Conservation (phyloP, 306 rosid species). For the Psophocarpus tetragonolobus region DNA sequence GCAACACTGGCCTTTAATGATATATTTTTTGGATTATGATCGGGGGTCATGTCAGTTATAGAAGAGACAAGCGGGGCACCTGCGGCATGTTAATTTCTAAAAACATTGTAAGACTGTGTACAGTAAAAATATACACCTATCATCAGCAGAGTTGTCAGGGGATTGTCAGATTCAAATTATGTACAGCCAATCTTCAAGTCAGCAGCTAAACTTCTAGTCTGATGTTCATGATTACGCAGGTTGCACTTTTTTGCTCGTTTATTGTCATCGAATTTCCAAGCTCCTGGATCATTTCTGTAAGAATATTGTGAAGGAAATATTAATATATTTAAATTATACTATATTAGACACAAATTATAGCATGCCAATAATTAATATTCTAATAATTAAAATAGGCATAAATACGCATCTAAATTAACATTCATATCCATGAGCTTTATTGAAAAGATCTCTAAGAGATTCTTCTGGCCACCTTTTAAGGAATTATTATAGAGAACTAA, state of each 20-base stretch:
- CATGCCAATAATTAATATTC: no score
- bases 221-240: not conserved
- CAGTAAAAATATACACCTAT: conserved; percentile 35
- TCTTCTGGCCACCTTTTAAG: no score
- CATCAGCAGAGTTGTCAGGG: conserved; percentile 36
- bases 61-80: conserved; percentile 38
- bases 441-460: no score
- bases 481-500: no score
- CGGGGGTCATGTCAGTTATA: conserved; percentile 36
- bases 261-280: conserved; percentile 63
- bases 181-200: conserved; percentile 40
- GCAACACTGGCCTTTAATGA: conserved; percentile 46
- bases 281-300: conserved; percentile 55
- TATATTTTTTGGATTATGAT: conserved; percentile 41
- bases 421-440: no score
- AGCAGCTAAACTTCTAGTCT: conserved; percentile 37
- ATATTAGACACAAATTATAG: no score
- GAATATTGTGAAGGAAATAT: no score
- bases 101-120: conserved; percentile 35
- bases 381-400: no score
- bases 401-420: no score
- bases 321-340: no score
- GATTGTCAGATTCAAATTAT: conserved; percentile 32
- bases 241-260: not conserved
- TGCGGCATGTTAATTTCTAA: conserved; percentile 28